phyloP scores from a whole-genome alignment of 2,329 filamentous ascomycete species.

The Fusarium caatingaense region DNA sequence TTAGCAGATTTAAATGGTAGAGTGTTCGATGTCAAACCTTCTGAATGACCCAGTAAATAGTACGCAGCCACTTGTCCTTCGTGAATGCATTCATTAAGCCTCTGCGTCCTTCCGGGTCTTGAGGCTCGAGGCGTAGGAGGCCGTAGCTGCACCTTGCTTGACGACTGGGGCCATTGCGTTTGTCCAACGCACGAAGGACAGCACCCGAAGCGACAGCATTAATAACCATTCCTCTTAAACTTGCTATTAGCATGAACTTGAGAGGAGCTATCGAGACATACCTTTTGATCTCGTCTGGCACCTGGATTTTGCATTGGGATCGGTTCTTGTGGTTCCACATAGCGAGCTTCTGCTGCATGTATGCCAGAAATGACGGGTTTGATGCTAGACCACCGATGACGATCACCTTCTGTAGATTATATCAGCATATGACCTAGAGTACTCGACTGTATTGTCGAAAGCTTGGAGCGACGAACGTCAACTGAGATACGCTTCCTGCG shows the following conservation, averaged over 20 bases:
- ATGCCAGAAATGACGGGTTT: background rate
- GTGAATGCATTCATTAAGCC: background rate
- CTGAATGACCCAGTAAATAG: background rate
- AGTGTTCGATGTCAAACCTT: background rate
- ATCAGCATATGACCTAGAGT: background rate
- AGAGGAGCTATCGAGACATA: fast-evolving
- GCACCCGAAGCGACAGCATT: slow-evolving; percentile 14
- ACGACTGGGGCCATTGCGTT: background rate
- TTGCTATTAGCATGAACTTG: fast-evolving
- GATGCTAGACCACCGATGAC: slow-evolving; percentile 7
- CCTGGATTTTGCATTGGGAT: background rate
- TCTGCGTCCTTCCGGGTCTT: background rate
- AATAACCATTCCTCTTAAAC: background rate
- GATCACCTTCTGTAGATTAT: background rate
- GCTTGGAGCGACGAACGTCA: background rate
- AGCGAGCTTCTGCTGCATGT: background rate
- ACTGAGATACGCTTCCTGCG: background rate
- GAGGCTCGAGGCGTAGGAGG: background rate
- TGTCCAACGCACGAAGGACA: slow-evolving; percentile 4
- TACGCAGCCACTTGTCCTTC: background rate
- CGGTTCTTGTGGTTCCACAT: background rate
- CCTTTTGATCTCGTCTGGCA: background rate
- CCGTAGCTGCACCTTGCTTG: slow-evolving; percentile 2
- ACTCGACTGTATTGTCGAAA: background rate
- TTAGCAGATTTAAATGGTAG: background rate